A percentile compares a stretch with the other conserved stretches of the same genome.
Conservation (phyloP, 2,329 filamentous ascomycete species). For the Colletotrichum incanum region DNA sequence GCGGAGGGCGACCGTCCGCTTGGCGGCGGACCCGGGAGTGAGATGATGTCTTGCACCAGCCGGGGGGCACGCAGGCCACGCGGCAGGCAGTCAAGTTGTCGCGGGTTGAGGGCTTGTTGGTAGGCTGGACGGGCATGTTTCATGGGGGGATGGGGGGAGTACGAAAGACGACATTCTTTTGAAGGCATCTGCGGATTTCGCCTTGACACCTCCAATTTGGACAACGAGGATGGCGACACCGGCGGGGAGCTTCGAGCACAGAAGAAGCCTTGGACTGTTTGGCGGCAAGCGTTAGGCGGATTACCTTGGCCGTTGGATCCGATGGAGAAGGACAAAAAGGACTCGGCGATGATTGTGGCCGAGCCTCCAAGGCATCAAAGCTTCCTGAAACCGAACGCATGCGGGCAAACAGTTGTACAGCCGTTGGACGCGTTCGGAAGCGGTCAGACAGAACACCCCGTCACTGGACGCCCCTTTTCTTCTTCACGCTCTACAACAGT, state of each 20-base stretch:
- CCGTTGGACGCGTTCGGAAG: neutral
- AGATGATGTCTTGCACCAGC: constrained; percentile 4
- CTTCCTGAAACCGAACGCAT: neutral
- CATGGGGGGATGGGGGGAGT: neutral
- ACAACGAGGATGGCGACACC: neutral
- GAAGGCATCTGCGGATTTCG: neutral
- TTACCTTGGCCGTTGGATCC: neutral
- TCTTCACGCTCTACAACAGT: no score
- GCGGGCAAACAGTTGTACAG: neutral
- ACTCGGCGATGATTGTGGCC: neutral
- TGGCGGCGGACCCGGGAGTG: neutral
- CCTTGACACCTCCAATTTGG: neutral
- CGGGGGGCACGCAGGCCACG: neutral
- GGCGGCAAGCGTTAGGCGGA: neutral
- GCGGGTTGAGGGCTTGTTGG: neutral
- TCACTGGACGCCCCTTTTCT: neutral
- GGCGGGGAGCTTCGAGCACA: neutral
- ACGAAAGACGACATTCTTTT: neutral
- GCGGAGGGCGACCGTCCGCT: constrained; percentile 4
- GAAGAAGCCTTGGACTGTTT: neutral
- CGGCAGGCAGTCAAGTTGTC: neutral
- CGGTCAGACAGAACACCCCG: neutral
- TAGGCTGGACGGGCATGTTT: neutral
- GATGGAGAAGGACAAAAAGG: neutral
- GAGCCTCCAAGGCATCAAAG: neutral